These are phyloP conservation scores for Prunella vulgaris DNA, from an alignment of 257 asterid genomes.

Conservation along the genomic window DNA sequence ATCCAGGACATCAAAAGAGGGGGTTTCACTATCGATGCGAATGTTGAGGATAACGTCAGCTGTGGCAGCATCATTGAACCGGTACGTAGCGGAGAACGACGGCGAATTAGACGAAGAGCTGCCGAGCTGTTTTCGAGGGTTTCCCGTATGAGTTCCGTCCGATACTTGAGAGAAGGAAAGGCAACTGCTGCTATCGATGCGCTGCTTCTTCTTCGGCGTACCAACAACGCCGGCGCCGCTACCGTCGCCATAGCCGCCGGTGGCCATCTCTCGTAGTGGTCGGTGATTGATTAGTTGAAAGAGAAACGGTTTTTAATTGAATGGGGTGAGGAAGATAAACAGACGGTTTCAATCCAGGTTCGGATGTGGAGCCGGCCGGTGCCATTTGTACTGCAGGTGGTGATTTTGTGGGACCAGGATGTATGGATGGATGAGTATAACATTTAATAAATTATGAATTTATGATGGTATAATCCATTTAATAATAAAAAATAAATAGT, in stretches of 20 bases:
- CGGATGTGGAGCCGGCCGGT: conserved; percentile 7
- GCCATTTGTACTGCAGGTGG: not conserved
- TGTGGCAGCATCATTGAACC: conserved; percentile 49
- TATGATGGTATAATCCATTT: too few species aligned
- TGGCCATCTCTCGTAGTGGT: conserved; percentile 5
- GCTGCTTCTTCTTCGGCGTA: conserved; percentile 48
- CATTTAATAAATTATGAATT: too few species aligned
- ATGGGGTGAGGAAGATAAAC: not conserved
- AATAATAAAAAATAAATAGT: too few species aligned
- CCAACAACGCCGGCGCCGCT: not conserved
- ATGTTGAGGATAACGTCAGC: conserved; percentile 63
- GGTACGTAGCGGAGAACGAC: conserved; percentile 1
- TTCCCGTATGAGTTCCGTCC: conserved; percentile 30
- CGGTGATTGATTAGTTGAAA: not conserved
- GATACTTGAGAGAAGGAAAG: conserved; percentile 29
- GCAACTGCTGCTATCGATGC: conserved; percentile 34
- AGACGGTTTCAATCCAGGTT: not conserved
- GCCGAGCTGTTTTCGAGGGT: conserved; percentile 29
- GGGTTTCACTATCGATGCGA: conserved; percentile 30
- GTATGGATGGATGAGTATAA: too few species aligned
- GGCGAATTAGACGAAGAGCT: conserved; percentile 25
- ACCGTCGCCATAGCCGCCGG: conserved; percentile 2
- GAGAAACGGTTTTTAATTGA: not conserved
- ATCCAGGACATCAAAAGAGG: conserved; percentile 15
- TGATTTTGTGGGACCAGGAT: not conserved